These are phyloP conservation scores for Luvunga scandens DNA, from an alignment of 345 rosid genomes.

Conservation along the genomic window DNA sequence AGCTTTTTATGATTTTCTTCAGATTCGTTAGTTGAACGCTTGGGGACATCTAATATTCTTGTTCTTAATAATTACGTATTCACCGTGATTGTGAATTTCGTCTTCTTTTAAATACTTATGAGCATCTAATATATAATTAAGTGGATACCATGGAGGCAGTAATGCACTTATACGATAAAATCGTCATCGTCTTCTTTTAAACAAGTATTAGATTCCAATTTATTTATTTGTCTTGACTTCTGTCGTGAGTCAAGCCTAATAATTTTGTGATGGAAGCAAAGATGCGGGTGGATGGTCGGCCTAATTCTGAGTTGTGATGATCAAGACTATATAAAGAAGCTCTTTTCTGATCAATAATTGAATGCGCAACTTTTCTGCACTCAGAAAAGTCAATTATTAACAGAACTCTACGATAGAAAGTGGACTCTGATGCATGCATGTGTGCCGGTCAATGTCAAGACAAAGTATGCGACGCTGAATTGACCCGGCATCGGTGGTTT, in stretches of 20 bases:
- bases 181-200: background rate
- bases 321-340: too few relatives aligned
- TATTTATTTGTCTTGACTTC: background rate
- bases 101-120: too few relatives aligned
- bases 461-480: background rate
- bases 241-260: background rate
- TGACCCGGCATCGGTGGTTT: background rate
- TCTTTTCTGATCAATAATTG: too few relatives aligned
- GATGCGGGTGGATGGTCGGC: conserved; percentile 8
- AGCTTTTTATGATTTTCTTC: background rate
- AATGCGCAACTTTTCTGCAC: background rate
- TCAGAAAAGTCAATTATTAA: background rate
- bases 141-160: background rate
- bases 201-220: background rate
- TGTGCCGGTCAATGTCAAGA: background rate
- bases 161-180: too few relatives aligned
- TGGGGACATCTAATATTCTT: background rate
- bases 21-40: background rate
- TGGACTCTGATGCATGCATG: background rate
- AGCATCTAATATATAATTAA: background rate
- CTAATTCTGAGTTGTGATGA: too few relatives aligned
- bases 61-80: background rate
- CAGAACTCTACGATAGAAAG: background rate
- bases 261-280: background rate
- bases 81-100: background rate